phyloP scores from a whole-genome alignment of 2,329 filamentous ascomycete species.

The Didymella exigua region DNA sequence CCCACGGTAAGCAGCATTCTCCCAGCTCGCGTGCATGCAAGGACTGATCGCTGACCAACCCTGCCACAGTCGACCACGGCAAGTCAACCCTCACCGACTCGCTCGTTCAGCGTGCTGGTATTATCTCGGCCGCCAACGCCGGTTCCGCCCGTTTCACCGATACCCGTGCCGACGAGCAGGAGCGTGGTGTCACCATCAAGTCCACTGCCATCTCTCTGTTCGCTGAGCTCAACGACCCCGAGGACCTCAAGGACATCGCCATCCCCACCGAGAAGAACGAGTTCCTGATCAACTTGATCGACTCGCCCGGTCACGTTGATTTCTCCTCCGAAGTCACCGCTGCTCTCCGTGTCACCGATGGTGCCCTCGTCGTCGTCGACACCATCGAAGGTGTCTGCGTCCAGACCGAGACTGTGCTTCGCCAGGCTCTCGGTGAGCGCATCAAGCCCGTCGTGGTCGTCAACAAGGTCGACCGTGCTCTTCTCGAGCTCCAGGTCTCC shows the following conservation, averaged over 20 bases:
- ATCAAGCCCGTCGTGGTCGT: constrained; percentile 99
- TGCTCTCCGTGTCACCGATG: constrained; percentile 98
- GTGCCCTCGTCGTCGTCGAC: constrained; percentile 99
- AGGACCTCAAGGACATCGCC: constrained; percentile 94
- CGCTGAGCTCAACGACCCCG: constrained; percentile 76
- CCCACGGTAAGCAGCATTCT: constrained; percentile 70
- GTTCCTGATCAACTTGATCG: constrained; percentile 99
- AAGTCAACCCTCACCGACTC: constrained; percentile 99
- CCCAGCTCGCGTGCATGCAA: constrained; percentile 8
- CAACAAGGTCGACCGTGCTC: constrained; percentile 99
- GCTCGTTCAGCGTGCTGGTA: constrained; percentile 98
- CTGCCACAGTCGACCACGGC: constrained; percentile 84
- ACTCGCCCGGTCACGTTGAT: constrained; percentile 99
- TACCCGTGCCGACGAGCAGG: constrained; percentile 96
- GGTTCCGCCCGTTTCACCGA: constrained; percentile 96
- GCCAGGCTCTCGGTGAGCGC: constrained; percentile 98
- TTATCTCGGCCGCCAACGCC: constrained; percentile 97
- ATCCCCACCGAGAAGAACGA: constrained; percentile 89
- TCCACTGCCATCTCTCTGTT: constrained; percentile 99
- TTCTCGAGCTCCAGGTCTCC: constrained; percentile 96
- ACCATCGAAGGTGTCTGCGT: constrained; percentile 99
- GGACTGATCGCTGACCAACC: constrained; percentile 31
- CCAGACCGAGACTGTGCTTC: constrained; percentile 99
- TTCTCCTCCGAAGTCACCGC: constrained; percentile 99
- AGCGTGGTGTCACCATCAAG: constrained; percentile 99